Conservation (phyloP, 2,329 filamentous ascomycete species). For the Calycina herbarum region DNA sequence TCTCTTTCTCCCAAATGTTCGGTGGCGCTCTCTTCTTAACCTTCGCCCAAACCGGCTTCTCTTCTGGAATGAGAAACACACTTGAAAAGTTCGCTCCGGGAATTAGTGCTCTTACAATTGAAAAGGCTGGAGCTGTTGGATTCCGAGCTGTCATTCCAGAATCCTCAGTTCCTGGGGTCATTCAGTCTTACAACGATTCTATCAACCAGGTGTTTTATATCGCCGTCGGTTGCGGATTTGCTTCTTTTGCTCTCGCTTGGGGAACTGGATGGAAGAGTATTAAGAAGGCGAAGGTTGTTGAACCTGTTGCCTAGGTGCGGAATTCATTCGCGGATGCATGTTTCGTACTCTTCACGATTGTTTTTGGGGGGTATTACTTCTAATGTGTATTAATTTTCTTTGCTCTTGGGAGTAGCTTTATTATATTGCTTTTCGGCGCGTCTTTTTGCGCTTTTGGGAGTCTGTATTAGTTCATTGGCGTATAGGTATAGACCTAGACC, state of each 20-base stretch:
- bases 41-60: constrained; percentile 37
- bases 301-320: constrained; percentile 9
- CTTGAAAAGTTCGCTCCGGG: constrained; percentile 38
- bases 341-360: background rate
- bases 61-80: constrained; percentile 26
- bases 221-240: constrained; percentile 18
- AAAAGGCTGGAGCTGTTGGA: constrained; percentile 44
- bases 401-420: background rate
- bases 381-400: background rate
- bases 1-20: constrained; percentile 39
- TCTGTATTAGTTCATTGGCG: background rate
- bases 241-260: constrained; percentile 27
- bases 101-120: constrained; percentile 38
- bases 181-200: constrained; percentile 43
- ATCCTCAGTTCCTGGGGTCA: constrained; percentile 39
- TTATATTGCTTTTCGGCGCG: background rate
- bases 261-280: constrained; percentile 50
- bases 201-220: constrained; percentile 31
- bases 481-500: background rate
- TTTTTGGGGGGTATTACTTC: background rate
- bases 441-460: background rate
- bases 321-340: background rate
- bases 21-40: constrained; percentile 36
- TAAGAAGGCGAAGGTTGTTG: constrained; percentile 36
- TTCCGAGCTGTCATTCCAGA: constrained; percentile 39